Conservation (phyloP, 768 basidiomycete species). For the Podaxis carcinomalis region DNA sequence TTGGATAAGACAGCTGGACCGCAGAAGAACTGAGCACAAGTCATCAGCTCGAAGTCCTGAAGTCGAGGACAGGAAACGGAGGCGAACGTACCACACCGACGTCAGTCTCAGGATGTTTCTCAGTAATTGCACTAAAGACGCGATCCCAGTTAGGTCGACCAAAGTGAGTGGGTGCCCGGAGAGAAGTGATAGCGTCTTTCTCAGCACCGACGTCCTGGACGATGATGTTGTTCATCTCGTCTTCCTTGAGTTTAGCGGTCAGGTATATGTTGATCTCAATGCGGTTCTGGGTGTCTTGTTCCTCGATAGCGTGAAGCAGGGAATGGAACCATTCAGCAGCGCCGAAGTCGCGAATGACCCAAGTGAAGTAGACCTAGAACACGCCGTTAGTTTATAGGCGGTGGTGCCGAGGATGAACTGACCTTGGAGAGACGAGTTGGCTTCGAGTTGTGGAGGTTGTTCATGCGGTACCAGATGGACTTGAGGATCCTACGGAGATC, state of each 20-base stretch:
- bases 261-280: constrained; percentile 96
- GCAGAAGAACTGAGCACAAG: constrained; percentile 66
- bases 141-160: constrained; percentile 86
- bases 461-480: constrained; percentile 96
- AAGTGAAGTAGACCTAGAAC: constrained; percentile 75
- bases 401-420: background rate
- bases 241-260: constrained; percentile 86
- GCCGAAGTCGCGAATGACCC: constrained; percentile 94
- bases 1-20: constrained; percentile 72
- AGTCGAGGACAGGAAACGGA: background rate
- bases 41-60: background rate
- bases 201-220: constrained; percentile 93
- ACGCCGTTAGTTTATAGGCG: background rate
- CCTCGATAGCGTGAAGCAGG: constrained; percentile 87
- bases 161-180: constrained; percentile 90
- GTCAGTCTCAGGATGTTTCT: constrained; percentile 86
- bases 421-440: constrained; percentile 85
- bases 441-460: constrained; percentile 70
- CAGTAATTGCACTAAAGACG: constrained; percentile 66
- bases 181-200: constrained; percentile 84
- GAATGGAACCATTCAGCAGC: constrained; percentile 94
- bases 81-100: constrained; percentile 68
- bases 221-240: constrained; percentile 92
- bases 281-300: constrained; percentile 78
- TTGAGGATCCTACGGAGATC: constrained; percentile 62